These are phyloP conservation scores for Penicillium longicatenatum DNA, from an alignment of 495 filamentous ascomycete genomes.

Conservation along the genomic window DNA sequence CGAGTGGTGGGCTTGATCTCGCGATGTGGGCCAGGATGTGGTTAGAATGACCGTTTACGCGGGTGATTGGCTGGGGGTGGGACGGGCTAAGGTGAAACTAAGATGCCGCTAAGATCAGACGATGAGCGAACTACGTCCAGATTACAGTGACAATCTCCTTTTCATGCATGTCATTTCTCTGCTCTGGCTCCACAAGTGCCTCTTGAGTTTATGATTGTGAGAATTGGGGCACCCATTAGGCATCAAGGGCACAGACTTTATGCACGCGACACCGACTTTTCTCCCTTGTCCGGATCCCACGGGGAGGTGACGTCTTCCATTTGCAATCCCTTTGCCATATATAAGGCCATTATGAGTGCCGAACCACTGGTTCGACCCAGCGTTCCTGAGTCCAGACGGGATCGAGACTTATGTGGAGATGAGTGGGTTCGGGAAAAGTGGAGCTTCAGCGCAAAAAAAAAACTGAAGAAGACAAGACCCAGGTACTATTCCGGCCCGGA, in stretches of 20 bases:
- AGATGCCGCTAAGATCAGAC: slow-evolving; percentile 21
- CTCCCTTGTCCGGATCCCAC: slow-evolving; percentile 9
- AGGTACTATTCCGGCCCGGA: slow-evolving; percentile 4
- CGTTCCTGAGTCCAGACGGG: slow-evolving; percentile 23
- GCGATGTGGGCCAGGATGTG: slow-evolving; percentile 14
- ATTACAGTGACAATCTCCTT: background rate
- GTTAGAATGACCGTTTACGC: slow-evolving; percentile 12
- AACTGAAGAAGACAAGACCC: slow-evolving; percentile 9
- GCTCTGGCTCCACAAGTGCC: background rate
- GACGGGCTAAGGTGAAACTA: slow-evolving; percentile 18
- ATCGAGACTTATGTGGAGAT: background rate
- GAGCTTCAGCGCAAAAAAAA: slow-evolving; percentile 13
- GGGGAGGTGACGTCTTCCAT: slow-evolving; percentile 23
- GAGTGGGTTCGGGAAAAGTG: slow-evolving; percentile 11
- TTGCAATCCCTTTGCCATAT: slow-evolving; percentile 3
- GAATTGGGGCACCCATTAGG: slow-evolving; percentile 5
- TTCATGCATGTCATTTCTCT: slow-evolving; percentile 3
- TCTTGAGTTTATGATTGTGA: background rate
- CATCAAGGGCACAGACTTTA: slow-evolving; percentile 5
- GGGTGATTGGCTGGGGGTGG: slow-evolving; percentile 23
- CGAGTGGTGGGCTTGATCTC: slow-evolving; percentile 19
- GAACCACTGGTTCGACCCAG: slow-evolving; percentile 29
- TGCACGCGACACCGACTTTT: slow-evolving; percentile 28
- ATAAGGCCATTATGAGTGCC: slow-evolving; percentile 21
- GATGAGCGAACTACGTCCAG: background rate